These are phyloP conservation scores for Neonectria sp. DNA, from an alignment of 2,329 filamentous ascomycete species.

Conservation along the genomic window DNA sequence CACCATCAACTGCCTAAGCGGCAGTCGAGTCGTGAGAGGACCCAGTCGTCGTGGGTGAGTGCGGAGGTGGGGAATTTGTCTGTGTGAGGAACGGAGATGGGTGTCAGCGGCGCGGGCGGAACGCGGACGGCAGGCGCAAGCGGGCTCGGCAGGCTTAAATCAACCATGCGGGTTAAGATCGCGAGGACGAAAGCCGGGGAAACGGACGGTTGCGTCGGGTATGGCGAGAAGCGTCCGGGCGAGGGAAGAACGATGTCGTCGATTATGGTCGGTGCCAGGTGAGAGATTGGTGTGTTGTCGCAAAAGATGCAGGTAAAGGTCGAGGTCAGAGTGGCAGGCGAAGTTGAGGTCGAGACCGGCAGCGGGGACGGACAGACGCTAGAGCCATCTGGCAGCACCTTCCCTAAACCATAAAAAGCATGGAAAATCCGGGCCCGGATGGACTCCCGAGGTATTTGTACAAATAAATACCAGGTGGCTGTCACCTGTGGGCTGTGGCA, in stretches of 20 bases:
- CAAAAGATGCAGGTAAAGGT: slow-evolving; percentile 4
- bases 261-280: background rate
- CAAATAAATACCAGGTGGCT: background rate
- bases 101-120: slow-evolving; percentile 16
- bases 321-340: slow-evolving; percentile 22
- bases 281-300: slow-evolving; percentile 8
- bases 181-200: background rate
- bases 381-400: slow-evolving; percentile 23
- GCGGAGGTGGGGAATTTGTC: slow-evolving; percentile 36
- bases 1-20: slow-evolving; percentile 14
- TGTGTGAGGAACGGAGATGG: slow-evolving; percentile 13
- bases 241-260: background rate
- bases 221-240: background rate
- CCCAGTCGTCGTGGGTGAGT: slow-evolving; percentile 28
- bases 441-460: slow-evolving; percentile 19
- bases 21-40: slow-evolving; percentile 24
- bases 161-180: slow-evolving; percentile 6
- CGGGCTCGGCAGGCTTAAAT: slow-evolving; percentile 9
- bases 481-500: slow-evolving; percentile 4
- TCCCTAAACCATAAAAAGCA: slow-evolving; percentile 21
- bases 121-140: slow-evolving; percentile 16
- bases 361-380: slow-evolving; percentile 25
- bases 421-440: slow-evolving; percentile 17
- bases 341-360: slow-evolving; percentile 16
- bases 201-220: background rate